These are phyloP conservation scores for Fraxinus dipetala DNA, from an alignment of 305 asterid genomes.

Conservation along the genomic window DNA sequence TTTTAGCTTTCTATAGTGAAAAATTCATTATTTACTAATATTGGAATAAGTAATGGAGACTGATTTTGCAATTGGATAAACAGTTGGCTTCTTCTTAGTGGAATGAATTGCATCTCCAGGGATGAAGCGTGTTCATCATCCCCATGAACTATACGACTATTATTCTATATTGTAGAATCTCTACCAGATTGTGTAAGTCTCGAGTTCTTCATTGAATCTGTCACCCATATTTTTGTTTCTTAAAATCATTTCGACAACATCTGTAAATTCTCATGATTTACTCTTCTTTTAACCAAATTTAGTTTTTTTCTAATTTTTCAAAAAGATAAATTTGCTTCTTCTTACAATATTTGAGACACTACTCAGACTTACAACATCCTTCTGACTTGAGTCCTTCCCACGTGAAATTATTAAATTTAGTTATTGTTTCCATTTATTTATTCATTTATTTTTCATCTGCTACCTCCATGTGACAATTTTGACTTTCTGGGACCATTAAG, in stretches of 20 bases:
- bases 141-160: background rate
- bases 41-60: no score
- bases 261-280: no score
- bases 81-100: background rate
- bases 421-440: background rate
- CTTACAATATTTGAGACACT: no score
- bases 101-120: background rate
- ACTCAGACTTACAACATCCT: background rate
- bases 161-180: constrained; percentile 65
- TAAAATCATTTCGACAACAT: no score
- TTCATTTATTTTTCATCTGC: background rate
- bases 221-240: background rate
- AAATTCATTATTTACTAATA: background rate
- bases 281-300: no score
- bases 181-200: constrained; percentile 62
- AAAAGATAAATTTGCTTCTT: background rate
- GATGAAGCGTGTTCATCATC: background rate
- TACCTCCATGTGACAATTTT: constrained; percentile 30
- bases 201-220: background rate
- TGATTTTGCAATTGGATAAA: constrained; percentile 3
- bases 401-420: constrained; percentile 28
- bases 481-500: constrained; percentile 16
- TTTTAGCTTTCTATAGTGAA: background rate
- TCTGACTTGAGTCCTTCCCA: constrained; percentile 28
- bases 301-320: background rate